These are phyloP conservation scores for Boletus sensibilis DNA, from an alignment of 768 basidiomycete species.

Conservation along the genomic window DNA sequence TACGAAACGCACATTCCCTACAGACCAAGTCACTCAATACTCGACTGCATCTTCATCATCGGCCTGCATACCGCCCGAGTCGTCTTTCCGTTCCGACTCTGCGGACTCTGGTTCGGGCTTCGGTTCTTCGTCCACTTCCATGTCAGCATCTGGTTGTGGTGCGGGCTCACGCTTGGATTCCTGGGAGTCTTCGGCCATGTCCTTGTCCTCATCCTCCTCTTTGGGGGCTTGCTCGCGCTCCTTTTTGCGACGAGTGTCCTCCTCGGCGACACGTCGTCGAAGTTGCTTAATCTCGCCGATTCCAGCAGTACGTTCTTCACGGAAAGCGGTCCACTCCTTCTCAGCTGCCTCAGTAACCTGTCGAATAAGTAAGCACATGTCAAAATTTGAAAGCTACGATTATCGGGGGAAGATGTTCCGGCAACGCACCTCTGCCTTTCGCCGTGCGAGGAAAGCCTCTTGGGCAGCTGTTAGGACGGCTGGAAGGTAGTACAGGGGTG, in stretches of 20 bases:
- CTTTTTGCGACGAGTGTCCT: constrained; percentile 49
- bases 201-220: constrained; percentile 33
- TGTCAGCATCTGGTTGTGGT: constrained; percentile 27
- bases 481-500: constrained; percentile 77
- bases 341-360: constrained; percentile 64
- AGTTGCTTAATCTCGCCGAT: constrained; percentile 62
- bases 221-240: constrained; percentile 40
- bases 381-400: background rate
- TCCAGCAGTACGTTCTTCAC: constrained; percentile 54
- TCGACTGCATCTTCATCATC: constrained; percentile 83
- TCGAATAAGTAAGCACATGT: constrained; percentile 1
- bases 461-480: constrained; percentile 65
- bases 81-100: constrained; percentile 53
- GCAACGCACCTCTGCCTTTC: constrained; percentile 59
- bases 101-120: constrained; percentile 35
- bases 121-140: constrained; percentile 38
- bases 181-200: constrained; percentile 31
- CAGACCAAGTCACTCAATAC: constrained; percentile 43
- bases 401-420: background rate
- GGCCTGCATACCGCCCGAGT: constrained; percentile 52
- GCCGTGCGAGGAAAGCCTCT: constrained; percentile 59
- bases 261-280: constrained; percentile 63
- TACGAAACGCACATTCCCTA: constrained; percentile 32
- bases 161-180: constrained; percentile 21
- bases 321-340: constrained; percentile 68